phyloP scores from a whole-genome alignment of 345 rosid genomes.

The Brassica juncea region DNA sequence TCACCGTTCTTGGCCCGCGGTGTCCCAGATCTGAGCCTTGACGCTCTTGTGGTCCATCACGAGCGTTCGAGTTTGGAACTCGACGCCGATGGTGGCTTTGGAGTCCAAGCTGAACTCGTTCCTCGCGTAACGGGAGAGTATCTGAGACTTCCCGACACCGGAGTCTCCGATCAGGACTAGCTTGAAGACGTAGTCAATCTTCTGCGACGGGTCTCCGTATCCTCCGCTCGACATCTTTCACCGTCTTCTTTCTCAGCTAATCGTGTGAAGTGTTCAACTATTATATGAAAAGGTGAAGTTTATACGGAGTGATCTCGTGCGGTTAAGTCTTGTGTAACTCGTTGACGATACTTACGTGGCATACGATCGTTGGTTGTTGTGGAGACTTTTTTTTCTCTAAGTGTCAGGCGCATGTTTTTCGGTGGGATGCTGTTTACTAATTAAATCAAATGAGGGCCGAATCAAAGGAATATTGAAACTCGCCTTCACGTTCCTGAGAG shows the following conservation, averaged over 20 bases:
- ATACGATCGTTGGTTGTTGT: background rate
- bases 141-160: slow-evolving; percentile 82
- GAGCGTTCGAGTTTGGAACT: slow-evolving; percentile 80
- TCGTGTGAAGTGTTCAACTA: slow-evolving; percentile 5
- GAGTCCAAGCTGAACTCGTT: slow-evolving; percentile 85
- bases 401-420: slow-evolving; percentile 27
- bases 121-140: slow-evolving; percentile 74
- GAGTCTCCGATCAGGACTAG: slow-evolving; percentile 88
- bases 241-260: background rate
- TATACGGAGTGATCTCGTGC: slow-evolving; percentile 1
- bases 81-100: slow-evolving; percentile 93
- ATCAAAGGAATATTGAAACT: background rate
- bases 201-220: slow-evolving; percentile 57
- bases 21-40: slow-evolving; percentile 99
- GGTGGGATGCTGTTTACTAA: background rate
- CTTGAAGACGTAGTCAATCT: slow-evolving; percentile 78
- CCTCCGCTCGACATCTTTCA: slow-evolving; percentile 58
- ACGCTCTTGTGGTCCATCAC: slow-evolving; percentile 76
- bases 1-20: slow-evolving; percentile 91
- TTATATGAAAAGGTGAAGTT: background rate
- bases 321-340: slow-evolving; percentile 9
- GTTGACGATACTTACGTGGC: background rate
- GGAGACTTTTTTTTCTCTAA: background rate
- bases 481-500: background rate
- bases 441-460: background rate